phyloP scores from a whole-genome alignment of 2,329 filamentous ascomycete species.

The Fusarium phyllophilum region DNA sequence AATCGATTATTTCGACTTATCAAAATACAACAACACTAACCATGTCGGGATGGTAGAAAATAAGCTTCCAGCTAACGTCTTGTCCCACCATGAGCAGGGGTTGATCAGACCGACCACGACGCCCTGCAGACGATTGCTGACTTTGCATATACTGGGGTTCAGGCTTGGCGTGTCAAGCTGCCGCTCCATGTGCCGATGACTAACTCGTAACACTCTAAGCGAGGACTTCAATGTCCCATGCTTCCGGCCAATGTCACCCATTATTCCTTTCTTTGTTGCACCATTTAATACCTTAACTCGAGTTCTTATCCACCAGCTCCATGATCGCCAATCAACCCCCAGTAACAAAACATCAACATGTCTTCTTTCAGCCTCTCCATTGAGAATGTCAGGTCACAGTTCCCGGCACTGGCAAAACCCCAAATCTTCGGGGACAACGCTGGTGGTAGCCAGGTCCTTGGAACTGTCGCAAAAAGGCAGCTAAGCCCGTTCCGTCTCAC shows the following conservation, averaged over 20 bases:
- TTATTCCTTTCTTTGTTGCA: neutral
- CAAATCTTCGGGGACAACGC: conserved; percentile 1
- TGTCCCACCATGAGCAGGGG: neutral
- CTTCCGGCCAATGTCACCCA: neutral
- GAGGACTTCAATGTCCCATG: neutral
- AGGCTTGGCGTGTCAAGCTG: neutral
- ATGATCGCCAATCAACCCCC: no score
- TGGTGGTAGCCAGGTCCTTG: neutral
- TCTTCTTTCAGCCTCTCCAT: neutral
- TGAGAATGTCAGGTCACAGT: neutral
- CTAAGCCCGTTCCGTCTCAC: neutral
- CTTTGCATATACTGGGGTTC: neutral
- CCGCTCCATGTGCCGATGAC: neutral
- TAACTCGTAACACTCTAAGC: neutral
- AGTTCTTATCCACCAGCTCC: no score
- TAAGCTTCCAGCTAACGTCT: neutral
- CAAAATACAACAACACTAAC: neutral
- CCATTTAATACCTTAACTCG: no score
- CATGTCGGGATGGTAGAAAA: neutral
- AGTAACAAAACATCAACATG: neutral
- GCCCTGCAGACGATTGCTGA: neutral
- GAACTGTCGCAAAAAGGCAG: neutral
- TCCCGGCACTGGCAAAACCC: neutral
- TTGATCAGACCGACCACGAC: neutral
- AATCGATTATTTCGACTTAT: no score